Percentiles rank a stretch among this genome's conserved stretches.
phyloP scores from a whole-genome alignment of 2,329 filamentous ascomycete genomes.

The Leptographium procerum region DNA sequence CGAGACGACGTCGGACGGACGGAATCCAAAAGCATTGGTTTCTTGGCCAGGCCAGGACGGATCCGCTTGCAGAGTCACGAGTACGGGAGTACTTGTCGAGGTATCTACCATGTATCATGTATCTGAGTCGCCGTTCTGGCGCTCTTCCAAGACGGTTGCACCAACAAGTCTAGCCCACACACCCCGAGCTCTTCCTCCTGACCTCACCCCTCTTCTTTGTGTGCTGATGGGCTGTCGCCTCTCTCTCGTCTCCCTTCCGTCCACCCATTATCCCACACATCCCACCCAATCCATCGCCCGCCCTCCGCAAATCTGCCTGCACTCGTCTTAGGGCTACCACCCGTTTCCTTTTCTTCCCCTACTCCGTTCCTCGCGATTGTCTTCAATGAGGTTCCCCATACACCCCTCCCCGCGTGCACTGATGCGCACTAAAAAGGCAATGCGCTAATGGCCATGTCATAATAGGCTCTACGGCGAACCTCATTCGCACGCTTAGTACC shows the following conservation, averaged over 20 bases:
- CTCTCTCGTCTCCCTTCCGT: slow-evolving; percentile 5
- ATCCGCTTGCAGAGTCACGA: not conserved
- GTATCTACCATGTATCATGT: too few relatives aligned
- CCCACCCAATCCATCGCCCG: not conserved
- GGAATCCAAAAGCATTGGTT: slow-evolving; percentile 2
- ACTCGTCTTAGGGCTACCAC: slow-evolving; percentile 1
- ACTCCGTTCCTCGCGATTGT: slow-evolving; percentile 5
- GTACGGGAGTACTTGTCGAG: too few relatives aligned
- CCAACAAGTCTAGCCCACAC: not conserved
- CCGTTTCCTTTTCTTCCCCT: slow-evolving; percentile 10
- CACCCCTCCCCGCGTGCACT: not conserved
- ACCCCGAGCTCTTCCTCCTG: not conserved
- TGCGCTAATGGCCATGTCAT: not conserved
- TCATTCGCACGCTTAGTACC: not conserved
- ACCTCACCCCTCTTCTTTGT: not conserved
- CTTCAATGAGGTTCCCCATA: not conserved
- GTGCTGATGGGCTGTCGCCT: not conserved
- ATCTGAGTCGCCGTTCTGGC: too few relatives aligned
- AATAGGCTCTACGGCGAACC: not conserved
- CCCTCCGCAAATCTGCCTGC: slow-evolving; percentile 6
- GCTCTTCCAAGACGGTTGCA: not conserved
- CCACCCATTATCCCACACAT: slow-evolving; percentile 4
- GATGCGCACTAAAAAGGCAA: not conserved
- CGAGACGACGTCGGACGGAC: slow-evolving; percentile 12
- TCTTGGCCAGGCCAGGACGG: not conserved